Evolutionary conservation across 225 moss, liverwort and hornwort genomes (phyloP).

Genomic region (Anthoceros angustus): DNA sequence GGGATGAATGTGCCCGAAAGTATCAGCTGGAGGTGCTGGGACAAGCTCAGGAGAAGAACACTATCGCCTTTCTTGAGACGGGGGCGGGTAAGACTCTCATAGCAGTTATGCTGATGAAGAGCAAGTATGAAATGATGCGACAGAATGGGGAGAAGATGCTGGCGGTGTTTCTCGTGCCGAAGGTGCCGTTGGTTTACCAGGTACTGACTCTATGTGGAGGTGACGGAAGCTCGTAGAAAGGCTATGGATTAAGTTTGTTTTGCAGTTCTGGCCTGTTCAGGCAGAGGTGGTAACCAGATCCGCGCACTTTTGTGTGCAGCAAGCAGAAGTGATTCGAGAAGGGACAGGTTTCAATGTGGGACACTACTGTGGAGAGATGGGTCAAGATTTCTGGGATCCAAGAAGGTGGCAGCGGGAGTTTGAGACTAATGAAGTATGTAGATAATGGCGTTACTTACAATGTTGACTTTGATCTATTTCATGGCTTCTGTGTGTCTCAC

Average conservation of each 20-base stretch:
- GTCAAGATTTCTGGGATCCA: slow-evolving; percentile 99
- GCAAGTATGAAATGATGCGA: slow-evolving; percentile 72
- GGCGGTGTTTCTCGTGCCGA: slow-evolving; percentile 93
- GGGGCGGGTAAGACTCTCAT: slow-evolving; percentile 99
- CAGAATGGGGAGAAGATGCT: slow-evolving; percentile 76
- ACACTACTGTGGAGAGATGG: slow-evolving; percentile 99
- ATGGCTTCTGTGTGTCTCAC: slow-evolving; percentile 10
- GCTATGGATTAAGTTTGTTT: neutral
- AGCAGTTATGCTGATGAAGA: slow-evolving; percentile 84
- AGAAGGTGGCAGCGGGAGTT: slow-evolving; percentile 99
- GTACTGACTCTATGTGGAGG: slow-evolving; percentile 17
- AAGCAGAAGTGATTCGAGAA: slow-evolving; percentile 95
- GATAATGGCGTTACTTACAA: neutral
- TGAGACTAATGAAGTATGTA: slow-evolving; percentile 81
- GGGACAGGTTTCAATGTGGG: slow-evolving; percentile 84
- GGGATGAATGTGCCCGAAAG: slow-evolving; percentile 79
- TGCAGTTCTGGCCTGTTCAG: neutral
- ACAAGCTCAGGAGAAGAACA: slow-evolving; percentile 95
- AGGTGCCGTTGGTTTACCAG: slow-evolving; percentile 98
- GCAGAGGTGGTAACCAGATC: neutral
- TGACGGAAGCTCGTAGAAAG: neutral
- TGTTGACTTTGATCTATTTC: neutral
- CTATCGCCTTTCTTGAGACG: slow-evolving; percentile 92
- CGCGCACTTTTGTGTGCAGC: slow-evolving; percentile 24
- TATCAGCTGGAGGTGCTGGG: slow-evolving; percentile 95